Base-by-base conservation (phyloP, 2,329 filamentous ascomycete genomes). In the Calycina marina region DNA sequence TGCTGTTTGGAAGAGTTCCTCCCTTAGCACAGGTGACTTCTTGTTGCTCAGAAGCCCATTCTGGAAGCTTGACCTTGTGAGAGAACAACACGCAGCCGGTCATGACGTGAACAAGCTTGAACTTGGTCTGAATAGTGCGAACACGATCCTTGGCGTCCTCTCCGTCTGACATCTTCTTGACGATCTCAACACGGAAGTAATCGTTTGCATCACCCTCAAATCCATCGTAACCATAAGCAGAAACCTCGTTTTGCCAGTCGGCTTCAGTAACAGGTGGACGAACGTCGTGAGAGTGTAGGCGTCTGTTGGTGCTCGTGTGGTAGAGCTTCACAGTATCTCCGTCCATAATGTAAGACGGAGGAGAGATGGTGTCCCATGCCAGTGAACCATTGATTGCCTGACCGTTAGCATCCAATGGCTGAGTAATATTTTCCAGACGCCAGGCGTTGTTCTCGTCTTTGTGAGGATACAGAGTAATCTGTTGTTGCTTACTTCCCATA, bases 371-470 rank as follows among this genome's bases (percentile, higher is more conserved):
- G 51, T 93, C 80, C 88, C 88, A 96, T 6, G 85, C 88, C 30
- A 65, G 60, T 2, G 84, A 81, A 26, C 86, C 86, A 45, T 80
- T 77, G 41, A 93, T 77, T 28, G 75, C 69, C 40, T 81, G 67
- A 32, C 83, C 85, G 44, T 84, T 71, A 34, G 71, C 62, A 35
- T 75, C 77, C 12, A 90, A 64, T 6, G 90, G 90, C 51, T 94
- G 84, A 6, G 90, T 98, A 60, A 92, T 82, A 56, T 98, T 98
- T 63, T 98, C 90, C 36, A 96, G 55, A 20, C 94, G 60, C 73
- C 83, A 98, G 35, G 93, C 48, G 55, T 98, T 98, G 69, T 98
- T 98, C 54, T 93, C 84, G 50, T 98, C 90, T 67, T 96, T 96
- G 69, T 98, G 90, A 5, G 90, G 90, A 51, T 98, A 98, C 3